Base-by-base conservation (phyloP, 2,329 filamentous ascomycete genomes). In the Monosporascus sp. region DNA sequence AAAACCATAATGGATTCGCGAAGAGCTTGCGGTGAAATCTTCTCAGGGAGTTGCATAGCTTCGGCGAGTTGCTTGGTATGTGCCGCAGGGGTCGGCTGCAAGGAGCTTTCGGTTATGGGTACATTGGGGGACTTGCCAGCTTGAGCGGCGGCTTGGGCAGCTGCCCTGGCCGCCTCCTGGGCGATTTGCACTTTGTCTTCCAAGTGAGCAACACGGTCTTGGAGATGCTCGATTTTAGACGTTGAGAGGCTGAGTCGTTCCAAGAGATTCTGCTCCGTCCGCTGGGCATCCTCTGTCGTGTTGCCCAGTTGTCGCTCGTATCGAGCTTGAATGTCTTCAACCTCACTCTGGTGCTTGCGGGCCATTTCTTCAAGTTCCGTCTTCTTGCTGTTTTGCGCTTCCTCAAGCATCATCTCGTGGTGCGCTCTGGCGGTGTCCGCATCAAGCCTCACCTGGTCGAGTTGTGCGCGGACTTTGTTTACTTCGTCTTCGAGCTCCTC, bases 1-100 rank as follows among this genome's bases (percentile, higher is more conserved):
- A 99, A 78, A 18, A 97, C 94, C 72, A 96, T 86, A 66, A 99
- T 97, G 1, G 92, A 96, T 72, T 99, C 94, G 31, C 94, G 88
- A 35, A 99, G 81, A 7, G 94, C 94, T 71, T 97, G 93, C 1
- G 92, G 90, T 2, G 93, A 97, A 54, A 97, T 90, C 77, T 88
- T 96, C 69, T 94, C 91, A 0, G 90, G 88, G 4, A 85, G 72
- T 22, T 80, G 78, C 55, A 74, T 68, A 18, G 66, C 66, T 41
- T 74, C 72, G n/a, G 72, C 69, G 31, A 66, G 62, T 48, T 66
- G 68, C 60, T 69, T 73, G 28, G 70, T 65, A 43, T 72, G 68
- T 56, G 71, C 68, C 45, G 72, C 70, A 26, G 75, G 72, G 55
- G 77, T 67, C 6, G 79, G 78, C 9, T 78, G 75, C 38, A 74